Base-by-base conservation (phyloP, 2,329 filamentous ascomycete genomes). In the Cladophialophora immunda region DNA sequence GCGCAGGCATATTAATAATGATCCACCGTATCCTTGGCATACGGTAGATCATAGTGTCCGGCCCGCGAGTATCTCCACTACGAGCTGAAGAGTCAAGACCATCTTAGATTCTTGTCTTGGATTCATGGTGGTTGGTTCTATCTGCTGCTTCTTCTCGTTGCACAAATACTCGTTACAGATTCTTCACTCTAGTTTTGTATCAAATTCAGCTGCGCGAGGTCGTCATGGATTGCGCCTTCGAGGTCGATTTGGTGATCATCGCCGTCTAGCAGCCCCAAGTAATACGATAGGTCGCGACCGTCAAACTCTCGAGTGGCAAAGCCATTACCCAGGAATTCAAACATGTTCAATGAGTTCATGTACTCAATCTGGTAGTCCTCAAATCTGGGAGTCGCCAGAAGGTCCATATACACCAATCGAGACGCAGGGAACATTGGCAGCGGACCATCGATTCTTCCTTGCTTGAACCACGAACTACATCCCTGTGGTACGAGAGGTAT, bases 201-300 rank as follows among this genome's bases (percentile, higher is more conserved):
- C 34, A 67, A 41, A 55, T 41, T 53, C 58, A 61, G 47, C 19
- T 63, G 54, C 27, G 47, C 54, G n/a, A 67, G 65, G 32, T 67
- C 65, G n/a, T 67, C 65, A 52, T 67, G 65, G 41, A 67, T 36
- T 15, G 58, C 59, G 15, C 52, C 65, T 38, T 70, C 68, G 25
- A 70, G 54, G 54, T 70, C 62, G 27, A 70, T 62, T 55, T 68
- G 65, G 15, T 65, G 62, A 45, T 70, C 68, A 4, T 61, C 62
- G 9, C 47, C 61, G n/a, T 70, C 54, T 19, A 68, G 52, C 29
- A 70, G 29, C 34, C 68, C 69, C 4, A 71, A 38, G 53, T 83
- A 83, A 70, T 80, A 76, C 45, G 80, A 82, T 25, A 82, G 77
- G 73, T 83, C 81, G 62, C 81, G 76, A 17, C 81, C 81, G 74